Base-by-base conservation (phyloP, 1,284 basidiomycete genomes). In the Mycosarcoma mackinlayi region DNA sequence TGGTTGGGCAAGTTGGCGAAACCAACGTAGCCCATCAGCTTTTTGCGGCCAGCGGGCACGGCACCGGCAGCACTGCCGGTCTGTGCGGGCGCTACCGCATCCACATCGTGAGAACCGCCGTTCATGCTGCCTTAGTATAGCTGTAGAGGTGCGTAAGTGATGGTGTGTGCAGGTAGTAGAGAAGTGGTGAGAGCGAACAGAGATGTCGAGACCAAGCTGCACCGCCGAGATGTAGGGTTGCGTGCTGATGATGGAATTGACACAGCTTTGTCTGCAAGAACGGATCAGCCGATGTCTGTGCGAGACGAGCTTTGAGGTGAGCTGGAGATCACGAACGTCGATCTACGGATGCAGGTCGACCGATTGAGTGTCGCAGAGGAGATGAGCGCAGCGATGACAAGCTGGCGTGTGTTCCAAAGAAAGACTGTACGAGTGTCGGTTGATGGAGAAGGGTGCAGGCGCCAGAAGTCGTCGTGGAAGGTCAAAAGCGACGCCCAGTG, bases 1-100 rank as follows among this genome's bases (percentile, higher is more conserved):
- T 81, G 80, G 58, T 81, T 81, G 44, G 80, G 80, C 45, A 81
- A 59, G 61, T 81, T 81, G 57, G 78, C 78, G 56, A 81, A 81
- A 21, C 80, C 80, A 45, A 81, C 80, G 60, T 80, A 81, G 64
- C 75, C 78, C 24, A 60, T 79, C n/a, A 81, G 60, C 64, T 81
- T 80, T 64, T 70, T 70, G 25, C 66, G 60, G 5, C 60, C 66
- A 30, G 60, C 48, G 18, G 52, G 51, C 7, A 56, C 40, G 18
- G 51, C 46, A 11, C 51, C 18, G 5, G 44, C 56, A n/a, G 40
- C 46, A 31, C 42, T 30, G 39, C 25, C 38, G 23, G 34, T 30
- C 16, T 48, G 41, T 4, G 60, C 47, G 58, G 46, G 34, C 18
- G 65, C 53, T 6, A 41, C 38, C 30, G 40, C 47, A 31, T 58